Conservation (phyloP, 2,329 filamentous ascomycete species). For the Fusarium aywerte region DNA sequence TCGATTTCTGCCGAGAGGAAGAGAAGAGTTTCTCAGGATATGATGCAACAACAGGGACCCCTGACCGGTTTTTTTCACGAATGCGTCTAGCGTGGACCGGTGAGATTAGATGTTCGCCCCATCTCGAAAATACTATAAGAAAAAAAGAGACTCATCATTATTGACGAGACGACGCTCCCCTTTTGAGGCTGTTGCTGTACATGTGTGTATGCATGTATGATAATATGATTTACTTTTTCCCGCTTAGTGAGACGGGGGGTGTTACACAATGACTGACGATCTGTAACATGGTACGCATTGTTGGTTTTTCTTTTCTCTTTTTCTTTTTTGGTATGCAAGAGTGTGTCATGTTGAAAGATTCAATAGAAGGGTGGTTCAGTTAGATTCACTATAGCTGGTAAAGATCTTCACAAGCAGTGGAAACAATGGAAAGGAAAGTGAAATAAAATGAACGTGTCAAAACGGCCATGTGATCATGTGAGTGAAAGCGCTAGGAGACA, state of each 20-base stretch:
- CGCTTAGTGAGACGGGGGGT: background rate
- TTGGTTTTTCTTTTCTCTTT: background rate
- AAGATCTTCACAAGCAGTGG: conserved; percentile 7
- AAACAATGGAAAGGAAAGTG: background rate
- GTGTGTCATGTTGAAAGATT: conserved; percentile 7
- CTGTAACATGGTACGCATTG: conserved; percentile 1
- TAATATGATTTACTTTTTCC: conserved; percentile 3
- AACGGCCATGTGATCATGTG: conserved; percentile 23
- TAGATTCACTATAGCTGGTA: background rate
- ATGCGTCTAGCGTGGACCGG: conserved; percentile 13
- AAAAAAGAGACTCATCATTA: conserved; percentile 20
- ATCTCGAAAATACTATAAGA: background rate
- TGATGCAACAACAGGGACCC: background rate
- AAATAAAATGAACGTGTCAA: conserved; percentile 10
- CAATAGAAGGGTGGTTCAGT: background rate
- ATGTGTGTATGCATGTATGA: too few species aligned
- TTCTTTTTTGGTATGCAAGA: background rate
- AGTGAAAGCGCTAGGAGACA: background rate
- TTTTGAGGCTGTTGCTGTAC: background rate
- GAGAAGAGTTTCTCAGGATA: background rate
- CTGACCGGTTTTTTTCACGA: conserved; percentile 9
- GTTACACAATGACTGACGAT: background rate
- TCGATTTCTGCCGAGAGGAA: background rate
- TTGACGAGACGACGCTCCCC: background rate
- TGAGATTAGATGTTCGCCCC: conserved; percentile 7